Percentiles rank a stretch among this genome's conserved stretches.
Evolutionary conservation across 2,329 filamentous ascomycete species (phyloP).

Genomic region (Incumbomyces lentus): DNA sequence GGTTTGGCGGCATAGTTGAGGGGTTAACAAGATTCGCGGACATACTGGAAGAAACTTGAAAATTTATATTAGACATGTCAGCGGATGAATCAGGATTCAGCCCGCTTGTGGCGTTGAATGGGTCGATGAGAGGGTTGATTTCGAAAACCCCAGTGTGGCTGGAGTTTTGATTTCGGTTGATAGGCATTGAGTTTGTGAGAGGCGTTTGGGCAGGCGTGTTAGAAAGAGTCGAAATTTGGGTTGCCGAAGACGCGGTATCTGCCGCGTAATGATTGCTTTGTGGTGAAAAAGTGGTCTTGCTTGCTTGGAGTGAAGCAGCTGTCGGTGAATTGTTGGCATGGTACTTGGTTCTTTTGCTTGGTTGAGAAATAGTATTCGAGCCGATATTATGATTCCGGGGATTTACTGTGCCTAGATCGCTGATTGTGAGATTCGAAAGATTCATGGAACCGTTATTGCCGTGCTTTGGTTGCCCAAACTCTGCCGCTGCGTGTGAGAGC

Average conservation of each 20-base stretch:
- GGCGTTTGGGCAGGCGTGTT: constrained; percentile 6
- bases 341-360: neutral
- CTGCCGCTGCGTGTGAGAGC: constrained; percentile 19
- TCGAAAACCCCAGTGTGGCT: constrained; percentile 4
- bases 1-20: neutral
- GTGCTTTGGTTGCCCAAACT: neutral
- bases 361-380: neutral
- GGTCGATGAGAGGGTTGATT: constrained; percentile 5
- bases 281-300: neutral
- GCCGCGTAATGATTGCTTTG: neutral
- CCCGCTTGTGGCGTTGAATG: constrained; percentile 1
- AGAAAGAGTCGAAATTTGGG: constrained; percentile 1
- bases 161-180: neutral
- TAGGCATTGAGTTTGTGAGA: neutral
- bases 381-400: neutral
- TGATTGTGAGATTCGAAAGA: neutral
- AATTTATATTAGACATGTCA: neutral
- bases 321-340: neutral
- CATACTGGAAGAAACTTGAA: neutral
- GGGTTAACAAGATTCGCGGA: neutral
- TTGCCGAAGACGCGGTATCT: neutral
- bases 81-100: neutral
- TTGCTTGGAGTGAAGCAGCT: neutral
- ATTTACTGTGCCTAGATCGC: neutral
- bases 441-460: neutral